These are phyloP conservation scores for Scedosporium minutisporum DNA, from an alignment of 2,329 filamentous ascomycete species.

Conservation along the genomic window DNA sequence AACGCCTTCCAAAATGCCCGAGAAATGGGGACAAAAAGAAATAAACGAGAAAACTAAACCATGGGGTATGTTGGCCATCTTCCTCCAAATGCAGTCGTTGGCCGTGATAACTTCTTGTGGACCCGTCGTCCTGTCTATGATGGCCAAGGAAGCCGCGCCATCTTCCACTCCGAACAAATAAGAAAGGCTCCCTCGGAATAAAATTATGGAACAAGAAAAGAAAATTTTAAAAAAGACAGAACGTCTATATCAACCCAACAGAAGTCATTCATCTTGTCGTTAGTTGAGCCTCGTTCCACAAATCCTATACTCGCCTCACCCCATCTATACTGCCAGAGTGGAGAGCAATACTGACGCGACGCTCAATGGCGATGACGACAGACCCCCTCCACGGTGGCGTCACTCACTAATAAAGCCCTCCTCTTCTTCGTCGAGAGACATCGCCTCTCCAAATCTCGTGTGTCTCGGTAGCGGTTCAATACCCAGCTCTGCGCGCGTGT, in stretches of 20 bases:
- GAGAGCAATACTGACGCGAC: background rate
- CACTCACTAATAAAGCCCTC: slow-evolving; percentile 24
- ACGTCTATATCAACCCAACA: background rate
- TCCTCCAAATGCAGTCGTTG: background rate
- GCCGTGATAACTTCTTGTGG: background rate
- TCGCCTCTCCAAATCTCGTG: slow-evolving; percentile 13
- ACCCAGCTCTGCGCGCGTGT: slow-evolving; percentile 50
- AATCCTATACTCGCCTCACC: background rate
- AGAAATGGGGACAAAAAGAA: too few species aligned
- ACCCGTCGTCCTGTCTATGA: background rate
- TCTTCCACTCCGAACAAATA: slow-evolving; percentile 7
- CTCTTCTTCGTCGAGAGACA: slow-evolving; percentile 19
- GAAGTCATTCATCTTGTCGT: background rate
- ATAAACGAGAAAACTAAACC: background rate
- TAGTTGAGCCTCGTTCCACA: background rate
- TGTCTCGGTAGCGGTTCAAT: slow-evolving; percentile 25
- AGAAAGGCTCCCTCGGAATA: slow-evolving; percentile 8
- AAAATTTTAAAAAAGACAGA: slow-evolving; percentile 3
- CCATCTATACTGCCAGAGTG: background rate
- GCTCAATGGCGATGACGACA: slow-evolving; percentile 2
- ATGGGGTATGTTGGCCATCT: slow-evolving; percentile 1
- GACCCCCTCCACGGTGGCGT: slow-evolving; percentile 6
- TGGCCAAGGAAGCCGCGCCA: background rate
- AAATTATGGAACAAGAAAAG: background rate
- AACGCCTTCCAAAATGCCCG: too few species aligned